Conservation (phyloP, 1,284 basidiomycete species). For the Ceratobasidium sp. region DNA sequence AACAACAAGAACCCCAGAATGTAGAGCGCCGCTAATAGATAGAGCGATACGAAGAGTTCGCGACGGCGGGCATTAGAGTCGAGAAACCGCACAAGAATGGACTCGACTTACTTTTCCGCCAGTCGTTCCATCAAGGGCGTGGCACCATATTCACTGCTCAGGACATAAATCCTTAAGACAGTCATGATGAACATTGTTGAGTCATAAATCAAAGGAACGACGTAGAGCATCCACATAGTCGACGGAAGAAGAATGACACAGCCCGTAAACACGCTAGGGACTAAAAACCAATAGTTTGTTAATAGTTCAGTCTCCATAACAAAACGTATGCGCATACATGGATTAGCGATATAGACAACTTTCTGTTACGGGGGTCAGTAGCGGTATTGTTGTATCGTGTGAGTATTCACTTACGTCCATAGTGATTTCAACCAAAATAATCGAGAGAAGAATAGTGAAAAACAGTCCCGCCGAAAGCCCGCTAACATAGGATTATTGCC, state of each 20-base stretch:
- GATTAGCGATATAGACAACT: conserved; percentile 8
- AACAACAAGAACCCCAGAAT: background rate
- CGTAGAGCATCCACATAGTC: conserved; percentile 22
- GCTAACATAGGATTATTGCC: background rate
- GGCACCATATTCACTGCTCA: conserved; percentile 21
- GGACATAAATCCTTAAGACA: background rate
- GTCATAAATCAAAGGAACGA: conserved; percentile 28
- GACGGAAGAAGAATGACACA: conserved; percentile 20
- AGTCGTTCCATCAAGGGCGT: conserved; percentile 23
- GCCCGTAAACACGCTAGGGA: conserved; percentile 25
- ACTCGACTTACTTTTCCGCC: conserved; percentile 16
- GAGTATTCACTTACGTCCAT: conserved; percentile 8
- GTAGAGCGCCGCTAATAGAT: background rate
- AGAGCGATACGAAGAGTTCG: too few relatives aligned
- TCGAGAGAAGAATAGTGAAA: background rate
- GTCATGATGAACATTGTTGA: conserved; percentile 2
- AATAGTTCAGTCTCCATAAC: background rate
- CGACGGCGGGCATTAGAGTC: too few relatives aligned
- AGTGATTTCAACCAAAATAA: background rate
- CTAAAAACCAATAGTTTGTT: background rate
- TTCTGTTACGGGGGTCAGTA: background rate
- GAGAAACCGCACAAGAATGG: too few relatives aligned
- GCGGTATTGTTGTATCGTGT: too few relatives aligned
- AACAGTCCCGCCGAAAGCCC: background rate
- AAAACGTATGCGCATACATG: background rate